A percentile compares a stretch with the other conserved stretches of the same genome.
Conservation (phyloP, 306 rosid species). For the Datisca glomerata region DNA sequence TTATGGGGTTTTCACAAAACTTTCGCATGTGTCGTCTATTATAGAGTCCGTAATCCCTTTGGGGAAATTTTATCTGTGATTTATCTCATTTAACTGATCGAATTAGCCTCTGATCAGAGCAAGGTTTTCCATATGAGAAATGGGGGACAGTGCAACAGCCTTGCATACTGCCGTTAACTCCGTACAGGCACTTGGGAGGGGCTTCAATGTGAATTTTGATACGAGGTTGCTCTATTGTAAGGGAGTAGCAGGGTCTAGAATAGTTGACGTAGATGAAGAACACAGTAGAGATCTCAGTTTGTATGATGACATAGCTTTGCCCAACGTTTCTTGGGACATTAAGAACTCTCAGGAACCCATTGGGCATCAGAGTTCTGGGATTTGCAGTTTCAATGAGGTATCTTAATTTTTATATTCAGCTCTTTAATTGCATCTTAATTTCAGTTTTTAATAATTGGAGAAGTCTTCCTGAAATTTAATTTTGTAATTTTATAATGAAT, state of each 20-base stretch:
- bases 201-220: conserved; percentile 86
- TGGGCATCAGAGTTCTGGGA: conserved; percentile 54
- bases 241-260: conserved; percentile 66
- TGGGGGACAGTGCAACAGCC: conserved; percentile 78
- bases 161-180: conserved; percentile 76
- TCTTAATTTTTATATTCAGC: not conserved
- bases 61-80: too few relatives aligned
- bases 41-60: too few relatives aligned
- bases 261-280: conserved; percentile 53
- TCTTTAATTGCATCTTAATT: not conserved
- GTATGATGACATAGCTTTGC: conserved; percentile 53
- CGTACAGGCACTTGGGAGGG: conserved; percentile 84
- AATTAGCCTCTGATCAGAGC: too few relatives aligned
- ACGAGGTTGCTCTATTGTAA: conserved; percentile 85
- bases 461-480: too few relatives aligned
- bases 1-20: too few relatives aligned
- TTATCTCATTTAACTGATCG: too few relatives aligned
- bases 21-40: too few relatives aligned
- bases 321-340: conserved; percentile 64
- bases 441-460: too few relatives aligned
- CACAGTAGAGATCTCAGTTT: conserved; percentile 41
- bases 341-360: conserved; percentile 24
- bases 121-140: conserved; percentile 39
- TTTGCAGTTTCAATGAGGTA: conserved; percentile 67
- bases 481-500: too few relatives aligned